Base-by-base conservation (phyloP, 352 stramenopile genomes). In the Globisporangium alternatum region DNA sequence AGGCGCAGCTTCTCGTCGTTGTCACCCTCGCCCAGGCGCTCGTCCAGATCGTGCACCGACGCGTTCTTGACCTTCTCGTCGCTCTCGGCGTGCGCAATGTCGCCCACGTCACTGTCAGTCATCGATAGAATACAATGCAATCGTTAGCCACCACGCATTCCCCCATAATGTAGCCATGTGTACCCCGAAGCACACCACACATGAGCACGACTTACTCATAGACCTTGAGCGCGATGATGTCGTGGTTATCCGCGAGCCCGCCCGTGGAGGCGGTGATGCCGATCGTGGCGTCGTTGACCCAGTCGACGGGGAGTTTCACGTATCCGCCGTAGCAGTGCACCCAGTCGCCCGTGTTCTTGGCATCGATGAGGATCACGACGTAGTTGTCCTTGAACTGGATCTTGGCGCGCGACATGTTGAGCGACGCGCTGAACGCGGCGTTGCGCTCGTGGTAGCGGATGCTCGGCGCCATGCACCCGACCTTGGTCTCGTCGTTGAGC, bases 371-470 rank as follows among this genome's bases (percentile, higher is more conserved):
- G 66, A 95, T 80, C 56, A 66, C 66, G 19, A 95, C 67, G 57
- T 75, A 75, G 65, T 89, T 83, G 64, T 92, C 78, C 54, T 80
- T 83, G 78, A 88, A 93, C 68, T 81, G 77, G 47, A 95, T 65
- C 73, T 93, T 93, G 58, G 80, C 80, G 56, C 86, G 83, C 19
- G 86, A 92, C 73, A 87, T 90, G 65, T 89, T 95, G 47, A 86
- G 72, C 47, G 85, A 91, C 52, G 86, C 68, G 17, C 74, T 91
- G 62, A 95, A 95, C 19, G 69, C 76, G 2, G 83, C 84, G 67
- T 91, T 90, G 66, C 83, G 86, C 56, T 92, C 86, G 60, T 95
- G 78, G 78, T 91, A 92, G 35, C 86, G 84, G 41, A 95, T 89
- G 22, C 79, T 76, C 1, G 78, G 79, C 19, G 86, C 83, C 74